Percentiles rank a stretch among this genome's conserved stretches.
Conservation (phyloP, 345 rosid genomes). For the Erucastrum elatum region DNA sequence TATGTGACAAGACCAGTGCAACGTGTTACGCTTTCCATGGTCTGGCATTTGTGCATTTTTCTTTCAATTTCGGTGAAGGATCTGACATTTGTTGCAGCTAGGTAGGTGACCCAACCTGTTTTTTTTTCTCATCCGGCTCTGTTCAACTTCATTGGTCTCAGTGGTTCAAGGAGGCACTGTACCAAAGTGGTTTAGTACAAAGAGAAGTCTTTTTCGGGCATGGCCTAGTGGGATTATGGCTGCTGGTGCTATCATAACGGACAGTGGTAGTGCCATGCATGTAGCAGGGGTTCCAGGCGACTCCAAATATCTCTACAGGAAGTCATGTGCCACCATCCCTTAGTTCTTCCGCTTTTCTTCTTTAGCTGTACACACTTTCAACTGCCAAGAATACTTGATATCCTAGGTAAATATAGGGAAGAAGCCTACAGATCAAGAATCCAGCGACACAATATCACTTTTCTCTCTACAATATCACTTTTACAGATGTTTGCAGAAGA, state of each 20-base stretch:
- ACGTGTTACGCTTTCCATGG: background rate
- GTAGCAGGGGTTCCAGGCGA: slow-evolving; percentile 96
- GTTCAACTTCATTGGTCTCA: slow-evolving; percentile 99
- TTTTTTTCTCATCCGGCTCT: slow-evolving; percentile 95
- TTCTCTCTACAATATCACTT: too few relatives aligned
- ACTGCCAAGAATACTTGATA: slow-evolving; percentile 93
- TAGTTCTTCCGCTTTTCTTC: slow-evolving; percentile 87
- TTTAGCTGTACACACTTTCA: slow-evolving; percentile 86
- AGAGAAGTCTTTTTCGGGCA: slow-evolving; percentile 96
- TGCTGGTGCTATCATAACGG: slow-evolving; percentile 96
- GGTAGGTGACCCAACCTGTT: slow-evolving; percentile 99
- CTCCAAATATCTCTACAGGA: slow-evolving; percentile 59
- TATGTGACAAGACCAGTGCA: slow-evolving; percentile 16
- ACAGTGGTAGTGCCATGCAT: slow-evolving; percentile 96
- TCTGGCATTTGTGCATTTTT: background rate
- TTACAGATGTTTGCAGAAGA: too few relatives aligned
- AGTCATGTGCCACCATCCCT: slow-evolving; percentile 82
- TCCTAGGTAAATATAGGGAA: slow-evolving; percentile 77
- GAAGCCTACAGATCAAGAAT: slow-evolving; percentile 66
- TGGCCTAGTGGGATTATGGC: slow-evolving; percentile 99
- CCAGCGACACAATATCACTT: slow-evolving; percentile 62
- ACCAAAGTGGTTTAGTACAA: slow-evolving; percentile 93
- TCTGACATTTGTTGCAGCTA: slow-evolving; percentile 60
- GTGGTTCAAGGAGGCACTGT: slow-evolving; percentile 78
- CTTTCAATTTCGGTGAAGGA: background rate